phyloP scores from a whole-genome alignment of 768 basidiomycete species.

The Trametes elegans region DNA sequence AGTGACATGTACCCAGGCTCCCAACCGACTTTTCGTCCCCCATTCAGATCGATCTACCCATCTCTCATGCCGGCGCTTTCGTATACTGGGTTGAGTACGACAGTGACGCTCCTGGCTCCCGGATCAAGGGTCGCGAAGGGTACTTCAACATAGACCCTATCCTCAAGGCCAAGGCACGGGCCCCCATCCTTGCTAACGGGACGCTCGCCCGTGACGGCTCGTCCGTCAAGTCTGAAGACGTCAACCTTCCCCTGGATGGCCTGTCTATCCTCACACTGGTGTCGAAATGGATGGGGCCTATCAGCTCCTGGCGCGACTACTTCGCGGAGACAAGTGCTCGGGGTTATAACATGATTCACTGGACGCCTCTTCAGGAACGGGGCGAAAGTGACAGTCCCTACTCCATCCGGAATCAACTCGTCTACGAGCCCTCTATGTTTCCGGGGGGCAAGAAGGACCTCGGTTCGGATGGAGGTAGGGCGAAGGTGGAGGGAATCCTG shows the following conservation, averaged over 20 bases:
- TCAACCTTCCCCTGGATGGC: conserved; percentile 83
- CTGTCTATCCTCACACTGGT: conserved; percentile 87
- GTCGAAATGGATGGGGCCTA: conserved; percentile 97
- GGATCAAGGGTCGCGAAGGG: conserved; percentile 81
- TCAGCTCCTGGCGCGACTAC: conserved; percentile 72
- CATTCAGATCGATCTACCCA: conserved; percentile 91
- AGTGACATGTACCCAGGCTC: conserved; percentile 44
- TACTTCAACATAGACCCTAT: conserved; percentile 97
- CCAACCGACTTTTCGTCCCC: conserved; percentile 87
- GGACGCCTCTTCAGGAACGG: conserved; percentile 90
- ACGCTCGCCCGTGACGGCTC: conserved; percentile 52
- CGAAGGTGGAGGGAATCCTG: conserved; percentile 62
- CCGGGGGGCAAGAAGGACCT: conserved; percentile 29
- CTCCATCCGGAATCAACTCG: conserved; percentile 85
- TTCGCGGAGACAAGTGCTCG: conserved; percentile 82
- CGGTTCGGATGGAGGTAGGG: conserved; percentile 50
- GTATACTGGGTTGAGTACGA: conserved; percentile 95
- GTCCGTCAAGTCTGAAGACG: conserved; percentile 44
- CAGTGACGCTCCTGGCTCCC: conserved; percentile 49
- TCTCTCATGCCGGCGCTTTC: conserved; percentile 96
- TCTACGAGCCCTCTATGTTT: conserved; percentile 79
- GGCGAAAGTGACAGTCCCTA: conserved; percentile 92
- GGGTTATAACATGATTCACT: conserved; percentile 99
- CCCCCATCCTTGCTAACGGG: conserved; percentile 62
- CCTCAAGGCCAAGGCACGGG: conserved; percentile 70